phyloP scores from a whole-genome alignment of 176 grass and related monocot species.

The Poa annua region DNA sequence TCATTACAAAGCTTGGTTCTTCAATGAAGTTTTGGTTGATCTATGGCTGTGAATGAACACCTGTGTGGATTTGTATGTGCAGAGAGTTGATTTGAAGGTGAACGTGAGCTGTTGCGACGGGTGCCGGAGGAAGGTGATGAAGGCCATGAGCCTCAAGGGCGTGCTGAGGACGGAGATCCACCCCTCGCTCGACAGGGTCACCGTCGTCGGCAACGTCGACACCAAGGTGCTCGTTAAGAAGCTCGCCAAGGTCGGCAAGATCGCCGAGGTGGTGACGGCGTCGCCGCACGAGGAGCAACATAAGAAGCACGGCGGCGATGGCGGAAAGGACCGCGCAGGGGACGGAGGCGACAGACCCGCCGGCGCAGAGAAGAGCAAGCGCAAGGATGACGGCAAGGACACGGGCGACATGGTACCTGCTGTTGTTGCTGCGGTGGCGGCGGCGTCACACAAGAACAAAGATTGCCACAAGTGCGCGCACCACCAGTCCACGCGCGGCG shows the following conservation, averaged over 20 bases:
- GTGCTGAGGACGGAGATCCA: constrained; percentile 82
- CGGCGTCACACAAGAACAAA: constrained; percentile 20
- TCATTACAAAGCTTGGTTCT: background rate
- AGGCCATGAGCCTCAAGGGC: constrained; percentile 83
- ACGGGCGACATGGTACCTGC: constrained; percentile 29
- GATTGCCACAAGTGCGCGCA: constrained; percentile 46
- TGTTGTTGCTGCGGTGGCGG: background rate
- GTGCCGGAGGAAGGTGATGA: constrained; percentile 91
- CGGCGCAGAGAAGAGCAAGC: constrained; percentile 35
- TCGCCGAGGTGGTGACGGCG: constrained; percentile 49
- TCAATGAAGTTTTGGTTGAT: background rate
- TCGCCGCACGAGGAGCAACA: constrained; percentile 13
- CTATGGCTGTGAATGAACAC: background rate
- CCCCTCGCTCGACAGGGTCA: constrained; percentile 76
- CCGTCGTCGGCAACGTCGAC: constrained; percentile 76
- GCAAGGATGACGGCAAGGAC: constrained; percentile 32
- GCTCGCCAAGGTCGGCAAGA: constrained; percentile 71
- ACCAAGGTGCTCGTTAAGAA: constrained; percentile 67
- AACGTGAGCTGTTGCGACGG: constrained; percentile 94
- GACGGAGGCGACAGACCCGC: constrained; percentile 9
- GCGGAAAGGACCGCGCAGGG: background rate
- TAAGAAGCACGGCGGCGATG: constrained; percentile 38
- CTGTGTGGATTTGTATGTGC: constrained; percentile 15
- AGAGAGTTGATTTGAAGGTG: constrained; percentile 94
- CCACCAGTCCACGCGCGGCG: constrained; percentile 16